phyloP scores from a whole-genome alignment of 495 filamentous ascomycete species.

The Podospora sp. region DNA sequence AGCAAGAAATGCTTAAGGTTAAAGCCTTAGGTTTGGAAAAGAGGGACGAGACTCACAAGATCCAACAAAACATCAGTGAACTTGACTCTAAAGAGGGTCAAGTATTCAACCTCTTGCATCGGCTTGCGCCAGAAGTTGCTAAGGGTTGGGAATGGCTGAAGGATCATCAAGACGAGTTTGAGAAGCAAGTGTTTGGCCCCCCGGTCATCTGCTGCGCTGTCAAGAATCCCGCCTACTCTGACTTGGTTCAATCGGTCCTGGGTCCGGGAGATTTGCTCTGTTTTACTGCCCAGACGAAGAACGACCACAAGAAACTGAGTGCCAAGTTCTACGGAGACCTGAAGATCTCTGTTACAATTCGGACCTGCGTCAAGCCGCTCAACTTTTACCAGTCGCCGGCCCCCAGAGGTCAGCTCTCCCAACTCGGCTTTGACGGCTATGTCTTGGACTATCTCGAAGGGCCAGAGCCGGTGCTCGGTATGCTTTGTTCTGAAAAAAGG shows the following conservation, averaged over 20 bases:
- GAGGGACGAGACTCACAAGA: conserved; percentile 26
- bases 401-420: conserved; percentile 54
- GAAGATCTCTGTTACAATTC: conserved; percentile 67
- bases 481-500: conserved; percentile 72
- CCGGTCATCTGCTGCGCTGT: conserved; percentile 80
- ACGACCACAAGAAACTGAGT: conserved; percentile 73
- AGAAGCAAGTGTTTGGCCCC: conserved; percentile 82
- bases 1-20: conserved; percentile 37
- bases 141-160: conserved; percentile 80
- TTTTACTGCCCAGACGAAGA: conserved; percentile 72
- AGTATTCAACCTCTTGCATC: conserved; percentile 63
- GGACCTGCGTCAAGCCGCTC: conserved; percentile 53
- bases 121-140: conserved; percentile 60
- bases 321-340: conserved; percentile 55
- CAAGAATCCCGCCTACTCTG: conserved; percentile 71
- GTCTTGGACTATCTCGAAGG: conserved; percentile 75
- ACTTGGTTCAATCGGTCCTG: conserved; percentile 74
- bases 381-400: conserved; percentile 56
- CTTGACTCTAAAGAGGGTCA: conserved; percentile 79
- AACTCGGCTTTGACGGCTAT: conserved; percentile 76
- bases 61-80: conserved; percentile 54
- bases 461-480: conserved; percentile 80
- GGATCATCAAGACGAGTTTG: conserved; percentile 68
- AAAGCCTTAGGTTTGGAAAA: conserved; percentile 29
- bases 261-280: conserved; percentile 63